Conservation (phyloP, 2,329 filamentous ascomycete genomes). For the Camillea tinctor region DNA sequence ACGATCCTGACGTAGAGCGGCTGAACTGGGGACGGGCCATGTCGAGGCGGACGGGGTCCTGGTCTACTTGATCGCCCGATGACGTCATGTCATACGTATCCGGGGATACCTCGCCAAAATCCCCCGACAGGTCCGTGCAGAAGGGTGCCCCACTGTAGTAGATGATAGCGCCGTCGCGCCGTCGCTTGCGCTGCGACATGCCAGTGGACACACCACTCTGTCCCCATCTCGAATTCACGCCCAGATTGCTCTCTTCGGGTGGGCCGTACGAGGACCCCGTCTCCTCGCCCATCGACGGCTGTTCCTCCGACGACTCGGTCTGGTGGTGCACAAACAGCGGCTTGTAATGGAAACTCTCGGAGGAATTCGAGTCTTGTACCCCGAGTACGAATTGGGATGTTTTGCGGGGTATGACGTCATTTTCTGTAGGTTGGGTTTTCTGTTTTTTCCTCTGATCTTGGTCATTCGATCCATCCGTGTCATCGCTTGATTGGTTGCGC, state of each 20-base stretch:
- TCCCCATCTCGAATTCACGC: conserved; percentile 44
- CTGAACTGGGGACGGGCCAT: conserved; percentile 24
- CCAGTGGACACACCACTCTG: conserved; percentile 38
- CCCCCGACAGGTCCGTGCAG: conserved; percentile 75
- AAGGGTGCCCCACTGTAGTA: conserved; percentile 81
- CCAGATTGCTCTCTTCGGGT: conserved; percentile 48
- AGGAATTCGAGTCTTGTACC: conserved; percentile 35
- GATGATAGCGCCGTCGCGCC: conserved; percentile 72
- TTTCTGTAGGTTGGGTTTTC: conserved; percentile 39
- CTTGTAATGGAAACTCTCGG: conserved; percentile 60
- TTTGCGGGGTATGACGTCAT: conserved; percentile 39
- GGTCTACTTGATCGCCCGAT: conserved; percentile 36
- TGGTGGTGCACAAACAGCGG: conserved; percentile 56
- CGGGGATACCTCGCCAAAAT: conserved; percentile 51
- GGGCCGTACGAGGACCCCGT: conserved; percentile 48
- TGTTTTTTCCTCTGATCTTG: conserved; percentile 44
- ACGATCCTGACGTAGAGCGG: conserved; percentile 48
- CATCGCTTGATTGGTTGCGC: conserved; percentile 49
- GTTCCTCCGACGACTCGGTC: conserved; percentile 43
- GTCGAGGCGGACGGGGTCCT: conserved; percentile 23
- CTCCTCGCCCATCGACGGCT: conserved; percentile 46
- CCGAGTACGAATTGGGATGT: conserved; percentile 40
- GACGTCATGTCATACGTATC: conserved; percentile 47
- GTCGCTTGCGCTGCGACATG: conserved; percentile 49
- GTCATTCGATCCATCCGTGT: conserved; percentile 44